Conservation (phyloP, 805 yeast species). For the Starmera pachycereana region DNA sequence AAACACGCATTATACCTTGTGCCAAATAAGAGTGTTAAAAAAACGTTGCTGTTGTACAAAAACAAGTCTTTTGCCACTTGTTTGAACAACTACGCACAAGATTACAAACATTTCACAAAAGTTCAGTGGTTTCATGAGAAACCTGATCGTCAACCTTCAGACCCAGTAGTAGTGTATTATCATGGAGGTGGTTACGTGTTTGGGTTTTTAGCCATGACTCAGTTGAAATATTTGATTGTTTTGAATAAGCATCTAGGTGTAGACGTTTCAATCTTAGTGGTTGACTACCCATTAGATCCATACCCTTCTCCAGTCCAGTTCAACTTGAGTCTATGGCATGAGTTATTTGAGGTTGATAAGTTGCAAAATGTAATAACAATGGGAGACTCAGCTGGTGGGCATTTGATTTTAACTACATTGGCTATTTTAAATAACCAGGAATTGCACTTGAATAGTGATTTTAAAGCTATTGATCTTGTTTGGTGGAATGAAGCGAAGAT, state of each 20-base stretch:
- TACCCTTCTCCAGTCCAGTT: not conserved
- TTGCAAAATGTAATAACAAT: not conserved
- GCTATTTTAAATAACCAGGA: not conserved
- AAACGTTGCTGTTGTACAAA: not conserved
- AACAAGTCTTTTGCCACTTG: too few relatives aligned
- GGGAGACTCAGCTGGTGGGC: slow-evolving; percentile 2
- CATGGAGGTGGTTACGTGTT: slow-evolving; percentile 2
- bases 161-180: slow-evolving; percentile 1
- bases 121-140: not conserved
- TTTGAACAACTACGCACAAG: not conserved
- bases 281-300: not conserved
- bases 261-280: not conserved
- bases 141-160: not conserved
- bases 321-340: not conserved
- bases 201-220: not conserved
- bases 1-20: not conserved
- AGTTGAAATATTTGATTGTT: not conserved
- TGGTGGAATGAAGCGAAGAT: not conserved
- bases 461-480: not conserved
- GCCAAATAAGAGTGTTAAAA: not conserved
- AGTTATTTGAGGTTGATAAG: not conserved
- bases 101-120: not conserved
- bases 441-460: not conserved
- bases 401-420: not conserved
- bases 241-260: not conserved